Conservation (phyloP, 495 filamentous ascomycete species). For the Penicillium steckii region DNA sequence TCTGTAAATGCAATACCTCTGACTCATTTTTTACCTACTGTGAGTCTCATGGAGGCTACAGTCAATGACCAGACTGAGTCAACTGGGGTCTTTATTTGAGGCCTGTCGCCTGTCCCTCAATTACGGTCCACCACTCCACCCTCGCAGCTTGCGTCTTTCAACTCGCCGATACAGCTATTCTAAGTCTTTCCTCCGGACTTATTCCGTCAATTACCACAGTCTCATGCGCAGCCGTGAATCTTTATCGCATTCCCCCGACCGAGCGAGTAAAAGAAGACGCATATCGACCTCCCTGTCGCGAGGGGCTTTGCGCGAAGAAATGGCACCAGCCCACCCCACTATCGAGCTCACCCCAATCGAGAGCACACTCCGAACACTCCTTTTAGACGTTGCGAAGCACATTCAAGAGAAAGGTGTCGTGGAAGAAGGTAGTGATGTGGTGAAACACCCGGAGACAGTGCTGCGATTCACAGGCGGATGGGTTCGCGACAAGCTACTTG, state of each 20-base stretch:
- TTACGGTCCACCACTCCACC: constrained; percentile 16
- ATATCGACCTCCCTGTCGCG: constrained; percentile 22
- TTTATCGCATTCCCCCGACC: constrained; percentile 20
- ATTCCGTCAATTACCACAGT: constrained; percentile 8
- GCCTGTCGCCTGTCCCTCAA: constrained; percentile 12
- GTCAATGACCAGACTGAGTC: constrained; percentile 26
- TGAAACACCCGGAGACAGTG: constrained; percentile 27
- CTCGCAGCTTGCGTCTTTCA: constrained; percentile 8
- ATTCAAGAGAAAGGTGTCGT: constrained; percentile 54
- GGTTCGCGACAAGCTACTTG: constrained; percentile 95
- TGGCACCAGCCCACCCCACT: constrained; percentile 30
- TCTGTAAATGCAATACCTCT: no score
- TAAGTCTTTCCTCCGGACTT: constrained; percentile 6
- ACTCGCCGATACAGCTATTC: constrained; percentile 12
- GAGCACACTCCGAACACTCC: constrained; percentile 62
- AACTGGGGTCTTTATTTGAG: constrained; percentile 16
- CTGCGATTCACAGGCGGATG: constrained; percentile 96
- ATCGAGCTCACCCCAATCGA: constrained; percentile 67
- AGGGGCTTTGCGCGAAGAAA: constrained; percentile 15
- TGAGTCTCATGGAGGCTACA: constrained; percentile 12
- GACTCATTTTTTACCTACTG: neutral
- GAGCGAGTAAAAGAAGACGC: constrained; percentile 34
- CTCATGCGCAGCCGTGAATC: constrained; percentile 32
- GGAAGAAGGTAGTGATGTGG: constrained; percentile 31
- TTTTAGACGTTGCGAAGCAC: constrained; percentile 72